Percentiles rank a stretch among this genome's conserved stretches.
Conservation (phyloP, 805 yeast species). For the Lipomyces sp. region DNA sequence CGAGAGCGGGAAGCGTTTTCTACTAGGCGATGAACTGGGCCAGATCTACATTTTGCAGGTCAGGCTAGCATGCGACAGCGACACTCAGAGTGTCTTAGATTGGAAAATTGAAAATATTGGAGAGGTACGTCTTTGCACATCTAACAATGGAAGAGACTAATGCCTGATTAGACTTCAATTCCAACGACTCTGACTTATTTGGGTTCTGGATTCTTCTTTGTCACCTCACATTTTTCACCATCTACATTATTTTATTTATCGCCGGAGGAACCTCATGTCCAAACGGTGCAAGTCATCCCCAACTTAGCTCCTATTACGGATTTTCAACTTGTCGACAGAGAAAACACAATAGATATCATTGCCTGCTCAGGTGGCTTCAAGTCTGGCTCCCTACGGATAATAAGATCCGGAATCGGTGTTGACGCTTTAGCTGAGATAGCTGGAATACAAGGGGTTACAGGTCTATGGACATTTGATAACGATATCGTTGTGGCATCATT, state of each 20-base stretch:
- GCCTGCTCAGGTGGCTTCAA: constrained; percentile 39
- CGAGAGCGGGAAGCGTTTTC: constrained; percentile 27
- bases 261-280: constrained; percentile 28
- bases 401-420: constrained; percentile 36
- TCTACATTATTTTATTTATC: constrained; percentile 31
- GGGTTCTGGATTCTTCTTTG: constrained; percentile 35
- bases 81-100: not conserved
- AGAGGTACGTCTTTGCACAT: constrained; percentile 14
- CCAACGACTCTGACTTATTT: constrained; percentile 36
- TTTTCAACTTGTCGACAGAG: constrained; percentile 28
- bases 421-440: constrained; percentile 25
- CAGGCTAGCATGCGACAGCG: not conserved
- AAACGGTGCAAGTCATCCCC: constrained; percentile 27
- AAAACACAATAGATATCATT: constrained; percentile 26
- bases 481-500: constrained; percentile 30
- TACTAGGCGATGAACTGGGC: constrained; percentile 37
- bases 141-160: not conserved
- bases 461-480: constrained; percentile 29
- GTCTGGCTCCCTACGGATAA: constrained; percentile 35
- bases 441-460: constrained; percentile 26
- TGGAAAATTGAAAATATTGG: constrained; percentile 28
- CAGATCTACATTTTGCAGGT: constrained; percentile 29
- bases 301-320: constrained; percentile 39
- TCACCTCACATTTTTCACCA: constrained; percentile 38
- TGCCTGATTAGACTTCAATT: constrained; percentile 28